Percentiles rank a stretch among this genome's conserved stretches.
phyloP scores from a whole-genome alignment of 2,329 filamentous ascomycete species.

The Aureobasidium sp. region DNA sequence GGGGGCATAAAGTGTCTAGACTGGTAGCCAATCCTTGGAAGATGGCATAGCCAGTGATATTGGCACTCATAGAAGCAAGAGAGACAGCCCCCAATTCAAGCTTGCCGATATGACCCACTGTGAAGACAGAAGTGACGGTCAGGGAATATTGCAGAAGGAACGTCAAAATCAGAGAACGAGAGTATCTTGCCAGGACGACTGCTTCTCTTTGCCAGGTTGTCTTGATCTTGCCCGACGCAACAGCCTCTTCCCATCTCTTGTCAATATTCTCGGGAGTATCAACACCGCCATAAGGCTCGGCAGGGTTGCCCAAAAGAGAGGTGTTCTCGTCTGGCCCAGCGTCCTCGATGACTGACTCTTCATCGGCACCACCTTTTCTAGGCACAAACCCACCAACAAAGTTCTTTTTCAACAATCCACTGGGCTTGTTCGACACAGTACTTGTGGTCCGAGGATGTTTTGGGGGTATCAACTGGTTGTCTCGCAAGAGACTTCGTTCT shows the following conservation, averaged over 20 bases:
- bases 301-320: slow-evolving; percentile 21
- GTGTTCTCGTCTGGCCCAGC: slow-evolving; percentile 17
- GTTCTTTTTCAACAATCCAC: neutral
- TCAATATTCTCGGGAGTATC: slow-evolving; percentile 51
- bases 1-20: slow-evolving; percentile 82
- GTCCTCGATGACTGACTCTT: slow-evolving; percentile 11
- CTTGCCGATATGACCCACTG: slow-evolving; percentile 40
- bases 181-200: slow-evolving; percentile 60
- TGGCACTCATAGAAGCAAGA: slow-evolving; percentile 40
- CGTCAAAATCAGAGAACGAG: slow-evolving; percentile 37
- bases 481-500: slow-evolving; percentile 51
- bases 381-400: slow-evolving; percentile 13
- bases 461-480: slow-evolving; percentile 52
- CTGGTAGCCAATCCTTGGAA: slow-evolving; percentile 66
- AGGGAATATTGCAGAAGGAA: slow-evolving; percentile 42
- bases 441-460: slow-evolving; percentile 37
- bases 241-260: slow-evolving; percentile 75
- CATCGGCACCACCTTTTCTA: slow-evolving; percentile 13
- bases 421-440: slow-evolving; percentile 11
- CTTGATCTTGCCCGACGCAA: slow-evolving; percentile 70
- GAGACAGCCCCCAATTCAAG: slow-evolving; percentile 40
- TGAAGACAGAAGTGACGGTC: slow-evolving; percentile 40
- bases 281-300: slow-evolving; percentile 37
- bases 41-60: slow-evolving; percentile 39
- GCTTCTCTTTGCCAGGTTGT: slow-evolving; percentile 88